Base-by-base conservation (phyloP, 139 green algal species). In the Tetradesmus obliquus region DNA sequence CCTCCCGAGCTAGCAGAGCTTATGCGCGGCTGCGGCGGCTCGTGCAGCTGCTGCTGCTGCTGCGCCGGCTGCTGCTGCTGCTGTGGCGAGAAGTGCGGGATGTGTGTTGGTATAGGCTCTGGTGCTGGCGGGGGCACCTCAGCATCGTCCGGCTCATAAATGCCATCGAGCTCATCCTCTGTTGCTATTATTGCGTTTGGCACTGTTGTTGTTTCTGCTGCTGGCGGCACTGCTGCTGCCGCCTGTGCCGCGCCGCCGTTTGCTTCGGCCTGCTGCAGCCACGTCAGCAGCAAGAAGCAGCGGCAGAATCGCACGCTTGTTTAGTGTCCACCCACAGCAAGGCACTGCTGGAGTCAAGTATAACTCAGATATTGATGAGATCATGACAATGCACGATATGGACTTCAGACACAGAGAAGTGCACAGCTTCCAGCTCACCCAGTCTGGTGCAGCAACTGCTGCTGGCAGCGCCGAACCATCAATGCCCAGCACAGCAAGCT, bases 181-280 rank as follows among this genome's bases (percentile, higher is more conserved):
- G n/a, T 2, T 24, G 13, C 58, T 79, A 60, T 66, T 45, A 66
- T 66, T 82, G 85, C 62, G 1, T 12, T 15, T 15, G 62, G 12
- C 62, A 13, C 62, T 79, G 84, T 66, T 45, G 85, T 66, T 82
- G 85, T 45, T 82, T 45, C 60, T 89, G 84, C 58, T 80, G 84
- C n/a, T 22, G 20, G 62, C 19, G 85, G 10, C 32, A 66, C 5
- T 62, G 85, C 24, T 62, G 55, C 80, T 80, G 51, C 45, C 58
- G 84, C 51, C 58, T 88, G 84, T 15, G 54, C 58, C 15, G 45
- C 85, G 9, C 85, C 85, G 32, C 85, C 85, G 10, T 89, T 89
- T 17, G 85, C 85, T n/a, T 89, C 85, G 22, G 85, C 32, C 85
- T 85, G 80, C 80, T 62, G 80, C 80, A 62, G 10, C 8, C 12